A percentile compares a stretch with the other conserved stretches of the same genome.
Conservation (phyloP, 768 basidiomycete species). For the Collybiopsis luxurians region DNA sequence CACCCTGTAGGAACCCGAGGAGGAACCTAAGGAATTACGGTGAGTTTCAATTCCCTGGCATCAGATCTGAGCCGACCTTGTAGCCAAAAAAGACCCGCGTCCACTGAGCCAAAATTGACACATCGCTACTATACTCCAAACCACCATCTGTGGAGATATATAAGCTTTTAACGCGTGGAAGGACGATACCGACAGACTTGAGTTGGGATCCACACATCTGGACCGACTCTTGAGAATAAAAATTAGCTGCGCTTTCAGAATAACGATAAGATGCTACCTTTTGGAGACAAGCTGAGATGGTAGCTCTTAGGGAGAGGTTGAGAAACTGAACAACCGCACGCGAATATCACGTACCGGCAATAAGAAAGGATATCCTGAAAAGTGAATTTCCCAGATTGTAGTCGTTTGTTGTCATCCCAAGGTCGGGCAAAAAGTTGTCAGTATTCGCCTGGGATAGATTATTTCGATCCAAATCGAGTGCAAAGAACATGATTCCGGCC, state of each 20-base stretch:
- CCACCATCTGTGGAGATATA: conserved; percentile 35
- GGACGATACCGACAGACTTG: conserved; percentile 34
- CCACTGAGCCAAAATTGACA: conserved; percentile 60
- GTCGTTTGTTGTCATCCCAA: conserved; percentile 59
- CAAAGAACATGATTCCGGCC: conserved; percentile 64
- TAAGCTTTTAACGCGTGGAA: not conserved
- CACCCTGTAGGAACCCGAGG: conserved; percentile 61
- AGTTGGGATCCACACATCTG: conserved; percentile 63
- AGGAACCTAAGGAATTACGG: conserved; percentile 35
- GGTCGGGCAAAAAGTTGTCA: conserved; percentile 65
- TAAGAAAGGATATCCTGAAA: conserved; percentile 46
- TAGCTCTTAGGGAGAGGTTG: conserved; percentile 41
- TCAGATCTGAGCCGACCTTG: conserved; percentile 30
- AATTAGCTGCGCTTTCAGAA: not conserved
- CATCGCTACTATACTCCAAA: conserved; percentile 57
- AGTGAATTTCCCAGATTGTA: conserved; percentile 64
- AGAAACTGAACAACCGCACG: no score
- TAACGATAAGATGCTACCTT: not conserved
- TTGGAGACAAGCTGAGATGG: conserved; percentile 70
- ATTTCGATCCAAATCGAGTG: conserved; percentile 53
- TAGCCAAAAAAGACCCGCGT: conserved; percentile 50
- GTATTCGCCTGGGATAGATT: conserved; percentile 63
- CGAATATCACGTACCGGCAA: conserved; percentile 29
- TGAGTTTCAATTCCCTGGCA: not conserved
- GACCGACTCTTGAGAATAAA: conserved; percentile 42